These are phyloP conservation scores for Chloranthus sessilifolius DNA, from an alignment of 164 flowering plant species.

Conservation along the genomic window DNA sequence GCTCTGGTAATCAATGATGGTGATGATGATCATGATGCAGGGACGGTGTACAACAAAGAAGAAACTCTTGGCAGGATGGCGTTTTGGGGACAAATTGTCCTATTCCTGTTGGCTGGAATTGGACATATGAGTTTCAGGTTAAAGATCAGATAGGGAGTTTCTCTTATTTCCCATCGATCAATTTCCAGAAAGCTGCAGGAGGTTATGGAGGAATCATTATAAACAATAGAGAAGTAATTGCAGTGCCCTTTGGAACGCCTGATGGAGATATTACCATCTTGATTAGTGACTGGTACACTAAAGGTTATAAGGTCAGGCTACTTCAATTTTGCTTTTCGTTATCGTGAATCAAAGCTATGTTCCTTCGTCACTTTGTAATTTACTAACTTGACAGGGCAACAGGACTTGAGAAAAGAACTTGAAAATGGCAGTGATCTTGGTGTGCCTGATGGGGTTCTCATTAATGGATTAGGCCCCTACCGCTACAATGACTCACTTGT, in stretches of 20 bases:
- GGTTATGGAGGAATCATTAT: conserved; percentile 88
- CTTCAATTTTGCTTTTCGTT: not conserved
- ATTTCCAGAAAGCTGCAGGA: conserved; percentile 86
- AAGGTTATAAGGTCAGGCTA: conserved; percentile 64
- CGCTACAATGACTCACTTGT: conserved; percentile 53
- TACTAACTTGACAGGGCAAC: conserved; percentile 18
- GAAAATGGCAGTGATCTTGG: conserved; percentile 66
- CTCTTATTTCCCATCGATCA: conserved; percentile 81
- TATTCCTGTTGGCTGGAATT: conserved; percentile 90
- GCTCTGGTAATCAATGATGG: conserved; percentile 1
- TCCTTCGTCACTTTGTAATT: conserved; percentile 4
- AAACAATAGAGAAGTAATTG: conserved; percentile 75
- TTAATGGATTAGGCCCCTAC: conserved; percentile 79
- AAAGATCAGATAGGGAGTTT: conserved; percentile 97
- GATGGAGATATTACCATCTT: conserved; percentile 87
- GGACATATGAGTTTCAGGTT: conserved; percentile 92
- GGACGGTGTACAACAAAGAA: conserved; percentile 87
- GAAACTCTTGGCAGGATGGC: conserved; percentile 98
- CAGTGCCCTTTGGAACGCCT: conserved; percentile 79
- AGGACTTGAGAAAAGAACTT: conserved; percentile 66
- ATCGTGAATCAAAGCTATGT: not conserved
- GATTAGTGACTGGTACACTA: conserved; percentile 79
- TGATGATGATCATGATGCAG: conserved; percentile 39
- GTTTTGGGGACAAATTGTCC: conserved; percentile 94
- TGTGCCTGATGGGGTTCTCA: conserved; percentile 73